A percentile compares a stretch with the other conserved stretches of the same genome.
Conservation (phyloP, 2,329 filamentous ascomycete species). For the Neonectria ditissima region DNA sequence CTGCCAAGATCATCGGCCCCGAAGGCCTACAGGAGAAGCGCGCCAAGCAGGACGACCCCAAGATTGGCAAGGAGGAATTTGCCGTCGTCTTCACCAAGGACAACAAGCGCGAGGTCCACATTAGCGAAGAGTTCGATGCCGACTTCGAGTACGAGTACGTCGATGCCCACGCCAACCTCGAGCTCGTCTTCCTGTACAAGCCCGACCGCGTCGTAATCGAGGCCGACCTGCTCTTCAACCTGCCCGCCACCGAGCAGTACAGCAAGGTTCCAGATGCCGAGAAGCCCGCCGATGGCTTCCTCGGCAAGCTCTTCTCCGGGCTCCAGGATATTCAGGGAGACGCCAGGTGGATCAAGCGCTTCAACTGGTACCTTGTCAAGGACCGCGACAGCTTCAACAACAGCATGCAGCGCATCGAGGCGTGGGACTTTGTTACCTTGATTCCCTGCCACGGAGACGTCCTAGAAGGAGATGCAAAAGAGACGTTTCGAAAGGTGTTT, state of each 20-base stretch:
- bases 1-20: conserved; percentile 83
- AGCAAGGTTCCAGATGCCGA: conserved; percentile 67
- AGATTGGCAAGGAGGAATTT: conserved; percentile 68
- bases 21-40: conserved; percentile 89
- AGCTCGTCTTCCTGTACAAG: conserved; percentile 88
- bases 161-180: conserved; percentile 82
- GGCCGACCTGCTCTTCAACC: conserved; percentile 92
- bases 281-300: conserved; percentile 48
- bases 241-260: conserved; percentile 90
- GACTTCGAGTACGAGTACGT: conserved; percentile 92
- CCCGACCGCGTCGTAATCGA: conserved; percentile 84
- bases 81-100: conserved; percentile 74
- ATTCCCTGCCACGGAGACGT: conserved; percentile 96
- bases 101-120: conserved; percentile 61
- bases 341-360: conserved; percentile 81
- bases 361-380: conserved; percentile 80
- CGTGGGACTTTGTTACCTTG: conserved; percentile 87
- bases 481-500: conserved; percentile 81
- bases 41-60: conserved; percentile 61
- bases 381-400: conserved; percentile 77
- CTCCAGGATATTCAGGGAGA: conserved; percentile 73
- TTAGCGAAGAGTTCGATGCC: conserved; percentile 82
- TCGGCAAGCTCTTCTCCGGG: conserved; percentile 59
- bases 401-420: conserved; percentile 75
- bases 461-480: conserved; percentile 79